phyloP scores from a whole-genome alignment of 768 basidiomycete species.

The Amanita rubescens region DNA sequence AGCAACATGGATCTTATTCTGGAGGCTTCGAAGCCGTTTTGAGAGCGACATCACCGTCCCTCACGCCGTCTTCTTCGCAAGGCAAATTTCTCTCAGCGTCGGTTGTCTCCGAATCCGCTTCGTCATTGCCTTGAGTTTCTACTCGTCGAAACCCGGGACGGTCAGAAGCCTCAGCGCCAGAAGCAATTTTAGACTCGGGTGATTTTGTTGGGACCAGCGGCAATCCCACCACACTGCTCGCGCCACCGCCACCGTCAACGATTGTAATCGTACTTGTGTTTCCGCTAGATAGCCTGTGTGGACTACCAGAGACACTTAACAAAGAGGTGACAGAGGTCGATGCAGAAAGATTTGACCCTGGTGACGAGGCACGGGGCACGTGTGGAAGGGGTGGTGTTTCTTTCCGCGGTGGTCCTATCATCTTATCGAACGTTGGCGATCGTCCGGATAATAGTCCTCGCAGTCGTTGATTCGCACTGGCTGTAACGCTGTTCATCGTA shows the following conservation, averaged over 20 bases:
- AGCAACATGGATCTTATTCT: background rate
- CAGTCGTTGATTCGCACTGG: conserved; percentile 40
- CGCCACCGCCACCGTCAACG: conserved; percentile 6
- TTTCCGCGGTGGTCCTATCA: conserved; percentile 25
- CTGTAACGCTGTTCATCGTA: conserved; percentile 20
- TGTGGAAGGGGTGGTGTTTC: conserved; percentile 21
- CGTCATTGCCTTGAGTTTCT: background rate
- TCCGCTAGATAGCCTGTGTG: background rate
- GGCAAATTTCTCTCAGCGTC: background rate
- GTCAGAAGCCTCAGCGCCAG: background rate
- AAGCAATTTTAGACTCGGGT: background rate
- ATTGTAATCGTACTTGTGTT: background rate
- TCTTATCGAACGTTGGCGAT: conserved; percentile 28
- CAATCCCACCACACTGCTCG: background rate
- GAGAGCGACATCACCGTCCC: background rate
- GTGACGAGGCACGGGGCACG: conserved; percentile 16
- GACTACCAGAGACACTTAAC: background rate
- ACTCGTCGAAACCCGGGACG: background rate
- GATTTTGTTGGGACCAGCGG: background rate
- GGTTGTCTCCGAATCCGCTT: background rate
- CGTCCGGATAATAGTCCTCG: conserved; percentile 37
- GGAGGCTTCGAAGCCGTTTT: background rate
- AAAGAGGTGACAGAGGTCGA: conserved; percentile 5
- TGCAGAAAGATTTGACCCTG: conserved; percentile 8
- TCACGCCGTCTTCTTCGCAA: background rate